Evolutionary conservation across 2,329 filamentous ascomycete genomes (phyloP), one percentile per base, ranked within the genome.

Genomic region (Lachnellula willkommii): DNA sequence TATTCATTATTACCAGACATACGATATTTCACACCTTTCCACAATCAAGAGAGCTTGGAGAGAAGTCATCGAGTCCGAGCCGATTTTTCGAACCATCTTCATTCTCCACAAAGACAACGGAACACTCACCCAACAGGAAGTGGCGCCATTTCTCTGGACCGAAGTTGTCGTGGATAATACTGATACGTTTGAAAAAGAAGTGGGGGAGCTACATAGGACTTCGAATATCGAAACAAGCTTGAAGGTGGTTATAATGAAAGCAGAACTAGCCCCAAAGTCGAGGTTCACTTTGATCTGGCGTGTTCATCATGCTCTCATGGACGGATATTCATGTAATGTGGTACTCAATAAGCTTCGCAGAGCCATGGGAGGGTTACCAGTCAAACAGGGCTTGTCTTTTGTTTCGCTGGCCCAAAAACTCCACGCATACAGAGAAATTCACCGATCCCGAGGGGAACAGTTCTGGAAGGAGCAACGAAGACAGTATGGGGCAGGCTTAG

Each of bases 251-350:
- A n/a, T n/a, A n/a, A n/a, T n/a, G n/a, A n/a, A n/a, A n/a, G n/a
- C n/a, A n/a, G n/a, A n/a, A n/a, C n/a, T n/a, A n/a, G n/a, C n/a
- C n/a, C n/a, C n/a, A n/a, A n/a, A n/a, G n/a, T n/a, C n/a, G n/a
- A n/a, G n/a, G 7, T 17, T 62, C 37, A 65, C 58, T 9, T 52
- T 70, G n/a, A 56, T 71, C 20, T 71, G 69, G 70, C 50, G 56
- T 3, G 59, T 71, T 9, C 70, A 72, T 53, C 70, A 72, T 56
- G 62, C 63, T 9, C 60, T 71, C 4, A 64, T 72, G 15, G 70
- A 72, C 61, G 70, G 69, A 1, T 65, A 58, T 11, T 72, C 70
- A 0, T 57, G 55, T 15, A 42, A 40, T 20, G 35, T 52, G 46
- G 28, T 60, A 36, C 47, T 60, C 2, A 12, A 43, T 1, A 57